Base-by-base conservation (phyloP, 331 rosid genomes). In the Stylosanthes scabra region DNA sequence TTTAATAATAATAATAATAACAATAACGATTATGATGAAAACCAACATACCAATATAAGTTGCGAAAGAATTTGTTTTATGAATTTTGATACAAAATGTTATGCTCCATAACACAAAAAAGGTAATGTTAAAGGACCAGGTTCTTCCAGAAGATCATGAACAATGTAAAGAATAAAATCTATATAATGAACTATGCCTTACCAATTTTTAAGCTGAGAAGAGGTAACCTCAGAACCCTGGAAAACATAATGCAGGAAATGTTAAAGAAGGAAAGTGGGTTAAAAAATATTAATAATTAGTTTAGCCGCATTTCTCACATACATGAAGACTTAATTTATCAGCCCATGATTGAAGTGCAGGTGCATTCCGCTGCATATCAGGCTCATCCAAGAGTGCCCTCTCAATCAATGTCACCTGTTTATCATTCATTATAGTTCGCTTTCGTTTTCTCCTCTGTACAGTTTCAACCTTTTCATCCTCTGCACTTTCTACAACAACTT, bases 191-290 rank as follows among this genome's bases (percentile, higher is more conserved):
- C 25, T 39, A 46, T 3, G 14, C 46, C 94, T 78, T 46, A 94
- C 99, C 99, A 90, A 71, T 94, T 94, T 83, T 94, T 94, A 31
- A 94, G 93, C 82, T 94, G 99, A 0, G 97, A 80, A 40, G 88
- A 11, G n/a, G 97, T 80, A 73, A 88, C 92, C 81, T 88, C 86
- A 25, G 91, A 87, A 76, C 93, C 99, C 99, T 88, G 90, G 69
- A 78, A 83, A 88, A 74, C 74, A 83, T 27, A 76, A 76, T 10
- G 75, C 28, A 76, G 68, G 71, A 85, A 84, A 70, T 63, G 45
- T 86, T 63, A 80, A 76, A n/a, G 3, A 51, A 51, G 57, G 80
- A 66, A 66, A 71, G 37, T 2, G 12, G 11, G 78, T 31, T 42
- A 47, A 75, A 40, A 63, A 56, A 75, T 76, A 55, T 47, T 15